Evolutionary conservation across 345 rosid species (phyloP), one percentile per base, ranked within the genome.

Genomic region (Gossypium sturtianum): DNA sequence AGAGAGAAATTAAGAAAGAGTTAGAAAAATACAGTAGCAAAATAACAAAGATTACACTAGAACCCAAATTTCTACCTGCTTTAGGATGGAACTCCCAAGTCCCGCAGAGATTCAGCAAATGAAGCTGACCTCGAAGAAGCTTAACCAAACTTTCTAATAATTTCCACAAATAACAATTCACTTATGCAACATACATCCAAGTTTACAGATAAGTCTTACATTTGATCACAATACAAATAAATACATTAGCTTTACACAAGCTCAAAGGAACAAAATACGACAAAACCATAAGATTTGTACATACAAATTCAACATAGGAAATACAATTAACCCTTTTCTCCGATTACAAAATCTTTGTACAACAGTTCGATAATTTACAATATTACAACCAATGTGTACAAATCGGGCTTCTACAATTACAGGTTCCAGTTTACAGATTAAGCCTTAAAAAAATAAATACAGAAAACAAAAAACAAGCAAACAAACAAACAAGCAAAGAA

Each of bases 31-130:
- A 5, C 63, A 41, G 54, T 29, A 65, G 74, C 57, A 71, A 49
- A 53, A 75, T 57, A 70, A 41, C 16, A 67, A 76, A 74, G 71
- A 43, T 47, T 62, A 71, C 61, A 75, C 41, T 23, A 59, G 70
- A 84, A 79, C 81, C 81, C 77, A 61, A 82, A 73, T 80, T 66
- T 74, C 89, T 80, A 86, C 88, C 91, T 83, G 88, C 44, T 73
- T 41, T 20, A 78, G 72, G 84, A 79, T 22, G 79, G 60, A 82
- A 73, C 81, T 81, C 77, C 77, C 78, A 68, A 62, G 82, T 76
- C 77, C 73, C 61, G 58, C 53, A 62, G 17, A 69, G 3, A 73
- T 65, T 75, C 61, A 61, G 79, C 77, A 76, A 81, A 73, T 78
- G 57, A 74, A 75, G 54, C 78, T 62, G 74, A 77, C 66, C 71